Evolutionary conservation across 2,329 filamentous ascomycete species (phyloP), one percentile per base, ranked within the genome.

Genomic region (Anisogramma anomala): DNA sequence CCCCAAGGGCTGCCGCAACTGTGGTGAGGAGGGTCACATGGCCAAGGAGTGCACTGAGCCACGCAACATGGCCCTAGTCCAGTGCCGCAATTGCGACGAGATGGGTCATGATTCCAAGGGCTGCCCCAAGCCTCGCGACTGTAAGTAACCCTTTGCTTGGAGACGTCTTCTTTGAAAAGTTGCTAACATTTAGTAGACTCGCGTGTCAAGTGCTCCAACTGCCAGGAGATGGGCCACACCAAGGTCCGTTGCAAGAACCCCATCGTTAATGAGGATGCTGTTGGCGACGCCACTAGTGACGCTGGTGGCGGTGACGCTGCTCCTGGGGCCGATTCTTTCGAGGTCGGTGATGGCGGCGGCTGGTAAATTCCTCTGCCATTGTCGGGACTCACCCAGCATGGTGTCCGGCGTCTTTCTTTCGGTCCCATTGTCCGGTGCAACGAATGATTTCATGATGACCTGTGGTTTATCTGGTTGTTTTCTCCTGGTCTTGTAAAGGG

Each of bases 201-300:
- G n/a, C 67, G 71, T 6, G 64, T 78, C 44, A 70, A 74, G 55
- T 80, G 77, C 59, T 59, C 55, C 41, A 77, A 77, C 56, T 80
- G 77, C 49, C 58, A 64, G 36, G 52, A 69, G 55, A 64, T 59
- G 55, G 67, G 66, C 3, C 66, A 69, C 47, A 64, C 55, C 48
- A 61, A 62, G 49, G 56, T 58, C 36, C 50, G 53, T 41, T 69
- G 66, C 56, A 55, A 50, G 17, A 59, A 61, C 30, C 53, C 55
- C 9, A 47, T 45, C 15, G 52, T 48, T n/a, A 45, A 52, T 17
- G 55, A 59, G 33, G 53, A 53, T 13, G 34, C 27, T 23, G 36
- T 33, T 23, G 33, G 18, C 33, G 23, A 33, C 13, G 42, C 32
- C 23, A 45, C 38, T 8, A 43, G 20, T 26, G 50, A 11, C 18